Percentiles rank a stretch among this genome's conserved stretches.
These are phyloP conservation scores for Rubroboletus satanas DNA, from an alignment of 768 basidiomycete species.

Conservation along the genomic window DNA sequence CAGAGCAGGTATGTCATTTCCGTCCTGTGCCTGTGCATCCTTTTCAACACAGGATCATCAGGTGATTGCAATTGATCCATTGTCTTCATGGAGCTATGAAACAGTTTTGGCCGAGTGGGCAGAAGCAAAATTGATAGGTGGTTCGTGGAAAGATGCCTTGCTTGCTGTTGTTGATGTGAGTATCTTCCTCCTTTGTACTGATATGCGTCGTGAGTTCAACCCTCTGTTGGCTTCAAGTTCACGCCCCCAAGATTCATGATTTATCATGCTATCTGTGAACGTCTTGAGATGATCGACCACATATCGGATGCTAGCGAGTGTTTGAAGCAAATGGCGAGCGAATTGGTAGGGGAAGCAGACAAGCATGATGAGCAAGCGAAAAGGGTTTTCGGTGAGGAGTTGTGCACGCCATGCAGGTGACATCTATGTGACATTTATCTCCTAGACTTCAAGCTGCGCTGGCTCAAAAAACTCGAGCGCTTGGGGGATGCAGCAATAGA, in stretches of 20 bases:
- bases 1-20: background rate
- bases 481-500: background rate
- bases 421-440: no score
- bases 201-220: background rate
- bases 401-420: no score
- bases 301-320: background rate
- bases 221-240: background rate
- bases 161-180: background rate
- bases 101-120: background rate
- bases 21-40: background rate
- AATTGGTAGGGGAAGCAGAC: background rate
- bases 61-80: background rate
- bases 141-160: background rate
- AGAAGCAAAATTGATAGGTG: background rate
- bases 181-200: background rate
- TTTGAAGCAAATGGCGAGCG: background rate
- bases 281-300: background rate
- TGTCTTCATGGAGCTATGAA: conserved; percentile 1
- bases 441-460: background rate
- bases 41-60: background rate
- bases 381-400: conserved; percentile 1
- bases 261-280: background rate
- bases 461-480: background rate
- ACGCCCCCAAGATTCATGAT: background rate
- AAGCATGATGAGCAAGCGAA: background rate